Base-by-base conservation (phyloP, 495 filamentous ascomycete genomes). In the Stereocaulon alpinum region DNA sequence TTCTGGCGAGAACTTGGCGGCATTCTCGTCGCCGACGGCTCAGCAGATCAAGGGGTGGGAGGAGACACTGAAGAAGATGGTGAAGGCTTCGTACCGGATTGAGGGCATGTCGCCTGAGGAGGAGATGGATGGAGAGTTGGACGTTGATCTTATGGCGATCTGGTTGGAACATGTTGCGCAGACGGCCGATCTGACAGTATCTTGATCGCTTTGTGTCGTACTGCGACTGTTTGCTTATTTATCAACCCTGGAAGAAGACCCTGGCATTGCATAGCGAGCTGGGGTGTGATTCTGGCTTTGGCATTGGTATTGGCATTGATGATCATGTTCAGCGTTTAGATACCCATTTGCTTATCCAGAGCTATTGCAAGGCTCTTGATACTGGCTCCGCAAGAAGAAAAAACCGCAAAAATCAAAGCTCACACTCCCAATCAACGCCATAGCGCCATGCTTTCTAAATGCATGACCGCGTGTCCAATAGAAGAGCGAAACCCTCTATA, bases 1-100 rank as follows among this genome's bases (percentile, higher is more conserved):
- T 1, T 34, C 12, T 17, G 56, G 47, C 4, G 34, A 44, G n/a
- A 48, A 22, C 18, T 45, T 40, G 22, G 43, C 34, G 2, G 61
- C 54, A 0, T 61, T 61, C 42, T 40, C 1, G 6, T 1, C 10
- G 1, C 40, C 51, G 9, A n/a, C 20, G 5, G 17, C 6, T 22
- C 29, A 29, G n/a, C 32, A 59, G 27, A 18, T 63, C 0, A 32
- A 51, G 37, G 24, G 3, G 14, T 66, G 64, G 61, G 61, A 61
- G 37, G 27, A n/a, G 45, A 53, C 11, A 15, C 9, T 66, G 32
- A 58, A 53, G 20, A 53, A 27, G 15, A 45, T 63, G 61, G 56
- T 65, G 5, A 47, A 51, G 3, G 24, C n/a, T 11, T 15, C 14
- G 15, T 57, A 44, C 42, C 53, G 44, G 9, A 49, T 59, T 29